Evolutionary conservation across 2,329 filamentous ascomycete genomes (phyloP), one percentile per base, ranked within the genome.

Genomic region (Aureobasidium sp.): DNA sequence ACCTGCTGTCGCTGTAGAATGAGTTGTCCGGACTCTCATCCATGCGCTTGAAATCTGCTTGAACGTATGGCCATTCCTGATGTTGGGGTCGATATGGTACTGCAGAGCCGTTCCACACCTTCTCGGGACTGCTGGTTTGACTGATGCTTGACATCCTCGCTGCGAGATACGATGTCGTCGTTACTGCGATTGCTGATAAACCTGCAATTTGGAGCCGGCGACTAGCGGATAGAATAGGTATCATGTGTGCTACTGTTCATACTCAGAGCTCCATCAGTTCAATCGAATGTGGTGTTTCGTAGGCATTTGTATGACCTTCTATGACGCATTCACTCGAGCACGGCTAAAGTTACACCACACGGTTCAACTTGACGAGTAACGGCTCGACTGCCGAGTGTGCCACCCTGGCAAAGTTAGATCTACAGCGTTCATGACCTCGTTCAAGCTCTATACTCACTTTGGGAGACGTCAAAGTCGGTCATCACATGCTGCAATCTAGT

Each of bases 1-100:
- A 79, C 17, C 80, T 75, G 1, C 80, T 77, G 20, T 72, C 66
- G 31, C 65, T 67, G 68, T 78, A 79, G 67, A 79, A 79, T 4
- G 66, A 55, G 1, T 66, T 36, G 63, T 78, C 76, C 8, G 67
- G 34, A 3, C 67, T 70, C 17, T 73, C 67, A 52, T 79, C 77
- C 49, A 72, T 70, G 25, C 76, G 71, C 5, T 65, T 67, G 64
- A 79, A 79, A 61, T 79, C 77, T 25, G 66, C 67, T 8, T 68
- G 63, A 17, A 64, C 70, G 65, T 75, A 74, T 4, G 72, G 73
- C 71, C 71, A 74, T 27, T 65, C 62, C n/a, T 62, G 53, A 64
- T 75, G 69, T 12, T 70, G 69, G 14, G 72, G 70, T 1, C 55
- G 67, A 63, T 71, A 73, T 0, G 64, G 63, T 27, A 64, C 67